A percentile compares a stretch with the other conserved stretches of the same genome.
Conservation (phyloP, 208 protist genomes). For the Acanthamoeba sp. region DNA sequence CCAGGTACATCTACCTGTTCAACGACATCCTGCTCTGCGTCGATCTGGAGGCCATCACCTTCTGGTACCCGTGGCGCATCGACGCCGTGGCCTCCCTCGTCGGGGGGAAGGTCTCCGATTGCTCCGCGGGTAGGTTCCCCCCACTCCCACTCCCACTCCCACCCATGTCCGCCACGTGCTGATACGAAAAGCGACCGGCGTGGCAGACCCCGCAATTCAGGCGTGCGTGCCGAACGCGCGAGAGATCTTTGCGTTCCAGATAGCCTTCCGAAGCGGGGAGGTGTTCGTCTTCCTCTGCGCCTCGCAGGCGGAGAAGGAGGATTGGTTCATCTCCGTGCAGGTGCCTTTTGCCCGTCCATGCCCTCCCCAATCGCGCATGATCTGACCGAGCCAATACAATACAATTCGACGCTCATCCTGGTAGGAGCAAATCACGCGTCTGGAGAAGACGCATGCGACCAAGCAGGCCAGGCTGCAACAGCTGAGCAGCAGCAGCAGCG, state of each 20-base stretch:
- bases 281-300: background rate
- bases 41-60: conserved; percentile 11
- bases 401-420: too few relatives aligned
- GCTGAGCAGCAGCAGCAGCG: background rate
- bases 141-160: background rate
- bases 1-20: conserved; percentile 1
- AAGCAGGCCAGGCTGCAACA: background rate
- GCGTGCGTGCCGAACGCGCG: background rate
- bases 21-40: conserved; percentile 29
- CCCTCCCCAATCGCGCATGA: too few relatives aligned
- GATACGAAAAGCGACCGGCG: background rate
- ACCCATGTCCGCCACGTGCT: too few relatives aligned
- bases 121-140: background rate
- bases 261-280: background rate
- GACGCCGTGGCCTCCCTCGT: background rate
- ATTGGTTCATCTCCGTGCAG: background rate
- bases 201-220: background rate
- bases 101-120: background rate
- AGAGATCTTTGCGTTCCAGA: background rate
- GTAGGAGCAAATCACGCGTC: background rate
- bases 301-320: conserved; percentile 36
- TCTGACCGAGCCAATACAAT: too few relatives aligned
- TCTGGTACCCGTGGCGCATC: conserved; percentile 17
- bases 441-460: background rate
- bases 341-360: background rate